Evolutionary conservation across 495 filamentous ascomycete genomes (phyloP), one percentile per base, ranked within the genome.

Genomic region (Thozetella sp.): DNA sequence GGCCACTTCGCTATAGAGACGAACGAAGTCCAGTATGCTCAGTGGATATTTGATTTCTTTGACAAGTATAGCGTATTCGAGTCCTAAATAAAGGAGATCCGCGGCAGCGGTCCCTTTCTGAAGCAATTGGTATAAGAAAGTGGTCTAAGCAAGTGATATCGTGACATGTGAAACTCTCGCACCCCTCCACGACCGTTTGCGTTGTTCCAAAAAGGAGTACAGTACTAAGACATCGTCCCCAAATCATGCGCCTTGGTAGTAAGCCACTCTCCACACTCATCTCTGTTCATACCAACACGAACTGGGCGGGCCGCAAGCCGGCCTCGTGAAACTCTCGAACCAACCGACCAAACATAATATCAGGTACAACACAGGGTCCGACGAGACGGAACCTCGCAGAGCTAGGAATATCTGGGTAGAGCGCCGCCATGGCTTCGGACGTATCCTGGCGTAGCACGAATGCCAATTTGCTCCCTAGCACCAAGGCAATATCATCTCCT

Each of bases 1-100:
- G 84, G 84, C 0, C 87, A 90, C 70, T 88, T 89, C 75, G 85
- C 85, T 19, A 66, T 85, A 1, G 85, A 89, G 75, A 85, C 72
- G 1, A 76, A 88, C 58, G 68, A 72, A 51, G 65, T 66, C 51
- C 69, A 73, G 62, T 79, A 89, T 69, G 83, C 78, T 3, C 52
- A 55, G 40, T 67, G 78, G 65, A 82, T 83, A 20, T 59, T 77
- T 57, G 64, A 64, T 9, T 86, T 87, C 63, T 70, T 86, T 58
- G 65, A 59, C 22, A 77, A 64, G 56, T 58, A 55, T 25, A 23
- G 53, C 15, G 62, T 64, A 13, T 64, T 64, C 55, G 13, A 57
- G 43, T n/a, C 53, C 9, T 48, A 48, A n/a, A 37, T 6, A 6
- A 6, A 15, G 30, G 6, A 15, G 15, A 15, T n/a, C n/a, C n/a